phyloP scores from a whole-genome alignment of 2,329 filamentous ascomycete species.

The Apiospora pterosperma region DNA sequence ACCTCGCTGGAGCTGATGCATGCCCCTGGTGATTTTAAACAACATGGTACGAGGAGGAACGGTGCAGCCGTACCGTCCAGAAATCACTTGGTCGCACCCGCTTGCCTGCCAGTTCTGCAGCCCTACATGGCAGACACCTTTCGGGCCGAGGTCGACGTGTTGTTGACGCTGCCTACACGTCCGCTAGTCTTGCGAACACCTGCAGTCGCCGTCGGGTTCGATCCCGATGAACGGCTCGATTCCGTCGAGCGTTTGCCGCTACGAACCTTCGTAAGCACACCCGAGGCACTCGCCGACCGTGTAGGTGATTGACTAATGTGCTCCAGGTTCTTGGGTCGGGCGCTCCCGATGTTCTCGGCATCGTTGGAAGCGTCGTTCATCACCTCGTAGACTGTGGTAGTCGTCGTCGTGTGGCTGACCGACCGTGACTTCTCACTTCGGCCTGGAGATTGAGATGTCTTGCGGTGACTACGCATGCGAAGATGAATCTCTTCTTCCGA shows the following conservation, averaged over 20 bases:
- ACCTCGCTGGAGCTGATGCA: slow-evolving; percentile 19
- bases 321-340: slow-evolving; percentile 56
- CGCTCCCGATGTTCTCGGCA: slow-evolving; percentile 64
- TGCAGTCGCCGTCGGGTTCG: slow-evolving; percentile 40
- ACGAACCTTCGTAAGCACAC: slow-evolving; percentile 62
- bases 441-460: slow-evolving; percentile 56
- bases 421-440: slow-evolving; percentile 63
- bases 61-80: slow-evolving; percentile 16
- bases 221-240: slow-evolving; percentile 35
- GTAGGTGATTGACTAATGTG: slow-evolving; percentile 43
- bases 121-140: slow-evolving; percentile 50
- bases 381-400: slow-evolving; percentile 63
- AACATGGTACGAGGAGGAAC: no score
- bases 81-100: slow-evolving; percentile 13
- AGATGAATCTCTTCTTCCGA: slow-evolving; percentile 82
- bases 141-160: slow-evolving; percentile 41
- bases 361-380: slow-evolving; percentile 68
- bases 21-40: slow-evolving; percentile 11
- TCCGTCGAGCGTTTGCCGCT: slow-evolving; percentile 54
- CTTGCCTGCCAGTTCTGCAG: background rate
- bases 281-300: slow-evolving; percentile 49
- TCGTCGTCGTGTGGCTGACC: slow-evolving; percentile 71
- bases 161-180: slow-evolving; percentile 57
- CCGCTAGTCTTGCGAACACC: slow-evolving; percentile 65
- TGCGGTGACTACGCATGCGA: slow-evolving; percentile 67